Conservation (phyloP, 2,329 filamentous ascomycete species). For the Botrytis aclada region DNA sequence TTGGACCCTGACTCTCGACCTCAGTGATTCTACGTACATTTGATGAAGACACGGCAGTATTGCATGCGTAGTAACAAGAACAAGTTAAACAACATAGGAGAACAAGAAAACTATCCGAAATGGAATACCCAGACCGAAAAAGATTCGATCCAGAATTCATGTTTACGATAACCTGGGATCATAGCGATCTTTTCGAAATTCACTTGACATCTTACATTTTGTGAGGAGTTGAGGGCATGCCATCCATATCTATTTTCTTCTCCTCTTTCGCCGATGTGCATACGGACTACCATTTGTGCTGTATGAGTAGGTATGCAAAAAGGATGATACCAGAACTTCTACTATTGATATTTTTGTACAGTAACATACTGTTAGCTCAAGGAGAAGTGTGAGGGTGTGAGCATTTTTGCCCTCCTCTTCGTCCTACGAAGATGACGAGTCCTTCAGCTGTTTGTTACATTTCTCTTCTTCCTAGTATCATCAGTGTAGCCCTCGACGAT, state of each 20-base stretch:
- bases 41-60: constrained; percentile 2
- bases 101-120: constrained; percentile 1
- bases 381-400: background rate
- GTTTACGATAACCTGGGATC: background rate
- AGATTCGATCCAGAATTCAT: background rate
- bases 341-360: no score
- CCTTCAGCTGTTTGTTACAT: constrained; percentile 1
- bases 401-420: background rate
- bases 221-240: background rate
- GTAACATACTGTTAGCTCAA: background rate
- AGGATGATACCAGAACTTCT: background rate
- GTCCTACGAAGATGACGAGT: constrained; percentile 4
- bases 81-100: background rate
- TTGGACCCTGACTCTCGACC: constrained; percentile 3
- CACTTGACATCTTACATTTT: background rate
- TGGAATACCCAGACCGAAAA: background rate
- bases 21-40: background rate
- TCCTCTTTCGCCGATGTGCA: background rate
- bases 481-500: constrained; percentile 9
- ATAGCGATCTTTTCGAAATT: background rate
- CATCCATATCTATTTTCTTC: background rate
- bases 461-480: background rate
- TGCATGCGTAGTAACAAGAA: background rate
- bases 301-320: background rate
- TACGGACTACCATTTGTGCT: background rate